These are phyloP conservation scores for Fusarium napiforme DNA, from an alignment of 2,329 filamentous ascomycete genomes.

Conservation along the genomic window DNA sequence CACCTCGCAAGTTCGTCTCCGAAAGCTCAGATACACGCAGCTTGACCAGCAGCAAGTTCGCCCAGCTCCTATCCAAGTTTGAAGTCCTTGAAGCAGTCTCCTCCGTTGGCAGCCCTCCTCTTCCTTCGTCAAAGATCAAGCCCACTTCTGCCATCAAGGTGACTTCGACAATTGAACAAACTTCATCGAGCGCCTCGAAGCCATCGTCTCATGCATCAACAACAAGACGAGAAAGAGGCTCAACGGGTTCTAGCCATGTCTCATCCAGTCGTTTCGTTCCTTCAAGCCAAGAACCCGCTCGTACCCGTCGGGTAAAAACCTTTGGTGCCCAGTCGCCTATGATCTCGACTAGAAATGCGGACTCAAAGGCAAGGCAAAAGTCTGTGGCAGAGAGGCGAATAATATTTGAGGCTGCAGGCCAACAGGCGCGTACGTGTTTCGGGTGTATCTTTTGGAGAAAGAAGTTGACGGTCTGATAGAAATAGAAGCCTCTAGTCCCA, in stretches of 20 bases:
- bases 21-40: constrained; percentile 8
- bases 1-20: constrained; percentile 17
- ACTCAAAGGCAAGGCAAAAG: constrained; percentile 25
- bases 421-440: constrained; percentile 6
- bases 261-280: constrained; percentile 8
- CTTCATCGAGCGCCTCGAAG: not conserved
- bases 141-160: not conserved
- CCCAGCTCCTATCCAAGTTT: constrained; percentile 51
- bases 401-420: constrained; percentile 31
- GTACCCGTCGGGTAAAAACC: constrained; percentile 21
- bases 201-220: not conserved
- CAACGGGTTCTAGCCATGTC: constrained; percentile 2
- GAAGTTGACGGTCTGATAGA: not conserved
- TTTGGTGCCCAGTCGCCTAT: constrained; percentile 12
- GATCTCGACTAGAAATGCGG: not conserved
- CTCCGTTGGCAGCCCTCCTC: not conserved
- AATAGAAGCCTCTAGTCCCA: not conserved
- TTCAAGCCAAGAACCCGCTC: not conserved
- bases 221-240: constrained; percentile 1
- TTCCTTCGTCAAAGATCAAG: not conserved
- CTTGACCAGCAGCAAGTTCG: constrained; percentile 33
- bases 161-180: not conserved
- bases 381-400: constrained; percentile 42
- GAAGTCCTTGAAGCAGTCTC: constrained; percentile 46
- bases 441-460: not conserved